Base-by-base conservation (phyloP, 768 basidiomycete species). In the Hemileccinum rubropunctum region DNA sequence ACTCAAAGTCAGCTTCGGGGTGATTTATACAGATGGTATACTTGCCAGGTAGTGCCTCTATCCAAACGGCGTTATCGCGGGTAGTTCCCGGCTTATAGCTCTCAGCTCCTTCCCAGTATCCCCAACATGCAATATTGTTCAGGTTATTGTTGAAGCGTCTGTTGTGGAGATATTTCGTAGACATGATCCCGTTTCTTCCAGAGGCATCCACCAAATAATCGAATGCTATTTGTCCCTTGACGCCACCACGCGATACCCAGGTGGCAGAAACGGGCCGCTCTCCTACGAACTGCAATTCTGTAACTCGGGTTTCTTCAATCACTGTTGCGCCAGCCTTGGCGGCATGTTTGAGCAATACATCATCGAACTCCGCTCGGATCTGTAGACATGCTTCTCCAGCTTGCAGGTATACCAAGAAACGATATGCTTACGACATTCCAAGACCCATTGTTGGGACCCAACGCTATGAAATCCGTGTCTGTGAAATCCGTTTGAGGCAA, bases 91-190 rank as follows among this genome's bases (percentile, higher is more conserved):
- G 61, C 51, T 54, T 62, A 40, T 73, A 73, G 42, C 49, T 49
- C 0, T 48, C 58, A 2, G 60, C 46, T 14, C 60, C 63, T 15
- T 62, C 62, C 70, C 71, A 74, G 54, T 72, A 72, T 28, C 63
- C 66, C 71, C 71, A 71, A 34, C 60, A 64, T 10, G 71, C 71
- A 21, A 70, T 38, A 28, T 72, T 72, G 28, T 65, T 48, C 10
- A 71, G 61, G 17, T 46, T 64, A 33, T 64, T 56, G 45, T 69
- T 71, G 56, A 68, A 64, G 45, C 49, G 57, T 27, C 73, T 56
- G 47, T 73, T 70, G 32, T 61, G 59, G 13, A 72, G 63, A 14
- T 68, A 61, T 45, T 70, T 71, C 1, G 55, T 54, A 5, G 55
- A 56, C 27, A 56, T 45, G 1, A 56, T 50, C 1, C 52, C 55